phyloP scores from a whole-genome alignment of 2,329 filamentous ascomycete genomes.

The Macrophomina pseudophaseolina region DNA sequence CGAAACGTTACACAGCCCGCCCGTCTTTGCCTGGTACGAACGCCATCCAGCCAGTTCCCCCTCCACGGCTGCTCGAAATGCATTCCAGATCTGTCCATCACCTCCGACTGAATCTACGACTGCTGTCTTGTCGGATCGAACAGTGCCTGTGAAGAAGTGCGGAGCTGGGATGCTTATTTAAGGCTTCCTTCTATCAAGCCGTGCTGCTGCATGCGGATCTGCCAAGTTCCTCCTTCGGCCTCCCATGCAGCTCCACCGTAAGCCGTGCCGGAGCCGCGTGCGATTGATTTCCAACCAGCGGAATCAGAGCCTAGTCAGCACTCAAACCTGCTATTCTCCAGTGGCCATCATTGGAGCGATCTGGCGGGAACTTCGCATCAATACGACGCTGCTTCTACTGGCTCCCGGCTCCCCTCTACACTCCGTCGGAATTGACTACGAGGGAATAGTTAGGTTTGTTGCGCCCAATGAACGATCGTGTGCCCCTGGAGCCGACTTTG shows the following conservation, averaged over 20 bases:
- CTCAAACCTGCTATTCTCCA: background rate
- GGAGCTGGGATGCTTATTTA: background rate
- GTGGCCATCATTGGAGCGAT: background rate
- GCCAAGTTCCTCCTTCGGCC: background rate
- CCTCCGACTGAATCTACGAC: background rate
- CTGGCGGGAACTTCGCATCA: slow-evolving; percentile 3
- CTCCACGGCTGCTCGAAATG: background rate
- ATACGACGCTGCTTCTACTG: slow-evolving; percentile 10
- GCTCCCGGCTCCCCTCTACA: slow-evolving; percentile 21
- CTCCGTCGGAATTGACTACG: slow-evolving; percentile 2
- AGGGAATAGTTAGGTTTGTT: background rate
- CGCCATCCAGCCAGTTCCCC: background rate
- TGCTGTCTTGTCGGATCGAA: background rate
- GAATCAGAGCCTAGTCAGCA: background rate
- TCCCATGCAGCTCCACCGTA: background rate
- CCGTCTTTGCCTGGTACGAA: background rate
- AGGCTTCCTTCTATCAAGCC: background rate
- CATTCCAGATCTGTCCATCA: background rate
- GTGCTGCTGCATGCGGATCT: background rate
- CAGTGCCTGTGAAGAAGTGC: background rate
- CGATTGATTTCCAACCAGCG: background rate
- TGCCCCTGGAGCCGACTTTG: background rate
- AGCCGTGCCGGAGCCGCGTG: slow-evolving; percentile 12
- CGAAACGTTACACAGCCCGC: slow-evolving; percentile 5
- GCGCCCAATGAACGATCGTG: background rate